Conservation (phyloP, 805 yeast genomes). For the Starmerella geochares region DNA sequence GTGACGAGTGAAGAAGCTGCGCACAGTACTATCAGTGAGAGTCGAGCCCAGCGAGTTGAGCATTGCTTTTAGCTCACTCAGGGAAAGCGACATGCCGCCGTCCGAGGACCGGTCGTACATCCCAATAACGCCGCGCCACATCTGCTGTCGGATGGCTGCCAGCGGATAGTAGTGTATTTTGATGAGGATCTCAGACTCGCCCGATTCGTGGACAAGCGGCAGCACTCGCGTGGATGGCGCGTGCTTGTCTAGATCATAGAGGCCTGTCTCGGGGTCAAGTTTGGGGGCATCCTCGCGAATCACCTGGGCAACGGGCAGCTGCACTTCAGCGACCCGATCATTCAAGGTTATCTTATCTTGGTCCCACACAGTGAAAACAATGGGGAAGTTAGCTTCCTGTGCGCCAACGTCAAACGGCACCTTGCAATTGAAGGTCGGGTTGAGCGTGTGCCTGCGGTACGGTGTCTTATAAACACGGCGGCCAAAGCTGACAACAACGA, state of each 20-base stretch:
- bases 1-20: conserved; percentile 28
- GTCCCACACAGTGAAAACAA: conserved; percentile 68
- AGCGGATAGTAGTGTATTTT: conserved; percentile 61
- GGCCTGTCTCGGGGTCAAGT: conserved; percentile 32
- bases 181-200: conserved; percentile 39
- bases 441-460: conserved; percentile 68
- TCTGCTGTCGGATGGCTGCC: conserved; percentile 47
- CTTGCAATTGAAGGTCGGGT: conserved; percentile 73
- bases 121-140: conserved; percentile 57
- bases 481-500: conserved; percentile 84
- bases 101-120: conserved; percentile 39
- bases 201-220: conserved; percentile 22
- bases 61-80: conserved; percentile 53
- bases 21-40: conserved; percentile 29
- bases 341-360: conserved; percentile 74
- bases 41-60: conserved; percentile 56
- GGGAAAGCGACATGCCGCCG: conserved; percentile 38
- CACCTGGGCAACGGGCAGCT: conserved; percentile 47
- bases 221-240: conserved; percentile 16
- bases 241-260: conserved; percentile 27
- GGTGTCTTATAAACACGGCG: conserved; percentile 77
- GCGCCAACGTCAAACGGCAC: conserved; percentile 66
- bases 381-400: conserved; percentile 53
- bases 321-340: conserved; percentile 65
- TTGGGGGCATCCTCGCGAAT: conserved; percentile 28